Evolutionary conservation across 108 stramenopile species (phyloP).

Genomic region (Skeletonema marinoi): DNA sequence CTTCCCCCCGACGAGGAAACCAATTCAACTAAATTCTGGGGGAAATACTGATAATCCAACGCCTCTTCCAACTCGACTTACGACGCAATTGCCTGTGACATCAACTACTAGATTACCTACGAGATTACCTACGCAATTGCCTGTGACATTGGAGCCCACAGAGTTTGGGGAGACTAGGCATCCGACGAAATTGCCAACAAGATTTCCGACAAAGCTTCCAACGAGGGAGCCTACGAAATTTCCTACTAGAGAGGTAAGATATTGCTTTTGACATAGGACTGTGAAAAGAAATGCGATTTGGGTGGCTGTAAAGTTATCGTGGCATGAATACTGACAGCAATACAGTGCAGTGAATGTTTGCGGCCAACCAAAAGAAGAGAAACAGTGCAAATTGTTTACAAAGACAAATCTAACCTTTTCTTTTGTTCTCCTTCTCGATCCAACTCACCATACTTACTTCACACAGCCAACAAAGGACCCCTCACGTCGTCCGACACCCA

Average conservation of each 20-base stretch:
- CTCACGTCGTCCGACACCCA: slow-evolving; percentile 1
- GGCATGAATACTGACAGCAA: background rate
- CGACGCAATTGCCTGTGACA: slow-evolving; percentile 1
- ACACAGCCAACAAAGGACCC: slow-evolving; percentile 3
- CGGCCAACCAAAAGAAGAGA: background rate
- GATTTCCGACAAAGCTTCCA: slow-evolving; percentile 12
- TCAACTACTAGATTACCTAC: slow-evolving; percentile 7
- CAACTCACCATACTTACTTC: background rate
- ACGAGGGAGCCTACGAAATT: slow-evolving; percentile 9
- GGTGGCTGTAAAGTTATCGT: background rate
- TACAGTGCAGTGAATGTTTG: background rate
- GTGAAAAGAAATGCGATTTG: background rate
- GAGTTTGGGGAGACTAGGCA: too few species aligned
- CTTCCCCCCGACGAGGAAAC: slow-evolving; percentile 30
- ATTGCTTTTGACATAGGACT: background rate
- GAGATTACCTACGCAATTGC: background rate
- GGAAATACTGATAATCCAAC: slow-evolving; percentile 12
- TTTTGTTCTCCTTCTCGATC: background rate
- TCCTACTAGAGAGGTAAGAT: slow-evolving; percentile 15
- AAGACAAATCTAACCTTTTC: background rate
- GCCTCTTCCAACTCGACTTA: background rate
- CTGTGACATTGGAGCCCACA: slow-evolving; percentile 8
- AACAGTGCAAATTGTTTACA: background rate
- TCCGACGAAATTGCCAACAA: background rate
- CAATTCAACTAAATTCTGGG: slow-evolving; percentile 1